Evolutionary conservation across 1,284 basidiomycete genomes (phyloP).

Genomic region (Acaromyces ingoldii): DNA sequence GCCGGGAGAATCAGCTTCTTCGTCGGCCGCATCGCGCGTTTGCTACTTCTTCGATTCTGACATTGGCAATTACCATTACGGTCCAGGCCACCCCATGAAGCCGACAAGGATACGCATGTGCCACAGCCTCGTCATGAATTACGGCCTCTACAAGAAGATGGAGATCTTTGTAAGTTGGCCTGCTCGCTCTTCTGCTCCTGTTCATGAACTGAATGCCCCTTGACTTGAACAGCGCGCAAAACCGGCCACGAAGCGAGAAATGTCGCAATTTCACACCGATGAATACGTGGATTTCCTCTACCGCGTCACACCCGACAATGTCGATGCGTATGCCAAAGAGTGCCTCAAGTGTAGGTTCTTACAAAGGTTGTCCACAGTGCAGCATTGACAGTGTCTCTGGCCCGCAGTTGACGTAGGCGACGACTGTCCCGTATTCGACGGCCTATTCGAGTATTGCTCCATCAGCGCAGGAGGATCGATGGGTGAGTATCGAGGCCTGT

Average conservation of each 20-base stretch:
- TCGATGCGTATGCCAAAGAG: constrained; percentile 82
- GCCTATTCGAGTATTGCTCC: constrained; percentile 94
- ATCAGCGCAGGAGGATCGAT: constrained; percentile 98
- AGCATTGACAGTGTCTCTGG: not conserved
- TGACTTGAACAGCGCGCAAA: constrained; percentile 77
- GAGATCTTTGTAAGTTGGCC: constrained; percentile 52
- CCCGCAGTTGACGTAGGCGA: constrained; percentile 75
- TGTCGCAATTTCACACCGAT: constrained; percentile 91
- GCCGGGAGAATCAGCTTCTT: not conserved
- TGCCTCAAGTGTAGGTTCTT: constrained; percentile 82
- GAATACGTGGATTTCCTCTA: constrained; percentile 87
- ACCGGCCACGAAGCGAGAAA: constrained; percentile 95
- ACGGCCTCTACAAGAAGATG: constrained; percentile 62
- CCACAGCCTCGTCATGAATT: constrained; percentile 99
- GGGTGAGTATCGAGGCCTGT: constrained; percentile 60
- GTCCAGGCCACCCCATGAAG: constrained; percentile 69
- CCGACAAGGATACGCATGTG: constrained; percentile 85
- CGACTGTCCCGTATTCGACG: constrained; percentile 97
- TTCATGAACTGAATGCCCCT: not conserved
- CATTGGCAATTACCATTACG: constrained; percentile 97
- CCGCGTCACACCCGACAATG: constrained; percentile 77
- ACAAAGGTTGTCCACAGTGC: constrained; percentile 6
- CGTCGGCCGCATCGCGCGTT: constrained; percentile 22
- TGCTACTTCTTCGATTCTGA: constrained; percentile 72
- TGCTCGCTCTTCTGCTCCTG: not conserved